Base-by-base conservation (phyloP, 2,329 filamentous ascomycete species). In the Didymella pinodella region DNA sequence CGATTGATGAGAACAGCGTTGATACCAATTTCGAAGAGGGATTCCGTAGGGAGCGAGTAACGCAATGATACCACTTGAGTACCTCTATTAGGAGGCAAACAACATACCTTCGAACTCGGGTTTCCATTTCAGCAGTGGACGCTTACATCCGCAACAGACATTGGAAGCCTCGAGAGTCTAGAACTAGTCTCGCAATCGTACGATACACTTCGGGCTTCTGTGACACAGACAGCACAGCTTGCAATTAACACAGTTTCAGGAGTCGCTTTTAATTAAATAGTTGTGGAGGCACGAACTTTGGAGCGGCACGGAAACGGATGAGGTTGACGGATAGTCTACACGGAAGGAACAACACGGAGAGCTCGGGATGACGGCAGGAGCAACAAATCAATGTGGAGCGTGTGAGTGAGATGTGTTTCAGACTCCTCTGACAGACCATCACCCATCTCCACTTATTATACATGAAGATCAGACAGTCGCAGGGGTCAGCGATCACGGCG, bases 11-110 rank as follows among this genome's bases (percentile, higher is more conserved):
- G 50, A 38, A 32, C 40, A 50, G 40, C 11, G 41, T 25, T 50
- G 40, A 57, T 57, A 52, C 54, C 48, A 57, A 25, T 12, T 46
- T 43, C 44, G 31, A 43, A 20, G 43, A 46, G 12, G 31, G 40
- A 41, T 20, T 49, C 14, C 34, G 7, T 28, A 31, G 25, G 38
- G 18, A 11, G 34, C 20, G 36, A 22, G 26, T 20, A 38, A 40
- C 40, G 50, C 46, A 51, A 46, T 54, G 56, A 59, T 54, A 54
- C 51, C 46, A 49, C 32, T 51, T 54, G 46, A 54, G 31, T 32
- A 20, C 25, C 41, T 50, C 46, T 54, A 46, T 54, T 29, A 51
- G 41, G 56, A 48, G 50, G 50, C 47, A 20, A 50, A 10, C 7
- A 5, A 31, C 16, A 20, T 34, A 45, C 14, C 25, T 26, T 38